Evolutionary conservation across 2,329 filamentous ascomycete species (phyloP).

Genomic region (Colletotrichum plurivorum): DNA sequence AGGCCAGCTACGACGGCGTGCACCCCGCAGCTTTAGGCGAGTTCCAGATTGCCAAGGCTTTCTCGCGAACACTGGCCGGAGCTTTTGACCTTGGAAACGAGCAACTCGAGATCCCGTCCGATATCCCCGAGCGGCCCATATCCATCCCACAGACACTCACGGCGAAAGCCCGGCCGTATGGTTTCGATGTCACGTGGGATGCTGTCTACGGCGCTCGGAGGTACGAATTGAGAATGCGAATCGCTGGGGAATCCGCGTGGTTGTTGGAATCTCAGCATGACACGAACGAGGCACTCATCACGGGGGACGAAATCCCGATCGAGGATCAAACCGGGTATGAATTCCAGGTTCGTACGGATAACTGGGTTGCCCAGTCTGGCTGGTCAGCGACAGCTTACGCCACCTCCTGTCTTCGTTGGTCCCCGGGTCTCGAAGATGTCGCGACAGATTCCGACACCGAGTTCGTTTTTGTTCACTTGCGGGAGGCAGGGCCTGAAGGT

Average conservation of each 20-base stretch:
- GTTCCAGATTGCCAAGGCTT: slow-evolving; percentile 58
- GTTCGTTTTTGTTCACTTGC: not conserved
- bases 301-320: slow-evolving; percentile 15
- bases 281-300: not conserved
- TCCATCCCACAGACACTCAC: slow-evolving; percentile 38
- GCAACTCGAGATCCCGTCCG: slow-evolving; percentile 43
- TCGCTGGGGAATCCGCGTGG: slow-evolving; percentile 4
- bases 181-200: slow-evolving; percentile 44
- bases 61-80: slow-evolving; percentile 49
- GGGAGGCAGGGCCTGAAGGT: not conserved
- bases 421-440: not conserved
- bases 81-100: slow-evolving; percentile 44
- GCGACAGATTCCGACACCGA: slow-evolving; percentile 28
- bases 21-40: slow-evolving; percentile 59
- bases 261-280: slow-evolving; percentile 4
- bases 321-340: slow-evolving; percentile 29
- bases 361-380: slow-evolving; percentile 25
- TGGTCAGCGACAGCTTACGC: slow-evolving; percentile 25
- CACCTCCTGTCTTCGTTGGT: not conserved
- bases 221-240: slow-evolving; percentile 35
- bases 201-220: slow-evolving; percentile 44
- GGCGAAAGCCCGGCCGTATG: slow-evolving; percentile 30
- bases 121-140: slow-evolving; percentile 41
- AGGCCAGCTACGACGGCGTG: slow-evolving; percentile 56
- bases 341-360: slow-evolving; percentile 34